Base-by-base conservation (phyloP, 139 green algal species). In the Picochlorum costavermella region DNA sequence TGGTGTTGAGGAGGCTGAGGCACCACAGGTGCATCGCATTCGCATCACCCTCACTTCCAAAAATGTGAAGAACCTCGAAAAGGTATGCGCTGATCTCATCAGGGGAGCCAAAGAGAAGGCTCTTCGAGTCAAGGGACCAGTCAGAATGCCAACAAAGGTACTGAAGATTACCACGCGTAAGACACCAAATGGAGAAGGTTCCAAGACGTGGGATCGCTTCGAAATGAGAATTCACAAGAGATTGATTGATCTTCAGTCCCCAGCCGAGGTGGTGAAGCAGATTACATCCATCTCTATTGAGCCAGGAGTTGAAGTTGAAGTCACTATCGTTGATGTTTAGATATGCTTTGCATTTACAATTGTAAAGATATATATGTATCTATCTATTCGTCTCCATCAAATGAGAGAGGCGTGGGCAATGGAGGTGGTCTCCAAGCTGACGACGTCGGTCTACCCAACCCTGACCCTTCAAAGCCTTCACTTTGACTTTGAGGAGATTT, bases 161-260 rank as follows among this genome's bases (percentile, higher is more conserved):
- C 84, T 99, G 67, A 81, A 78, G 61, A 91, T 98, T 79, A 98
- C 91, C 70, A 96, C 87, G 20, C 85, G 94, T 74, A 99, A 99
- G 87, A 93, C 90, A 2, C 94, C 94, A 31, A 97, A 83, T 74
- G 94, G 94, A 83, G 85, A 99, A 77, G 94, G 93, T 86, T 98
- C 94, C 79, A 98, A 98, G 89, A 99, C 94, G 57, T 99, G 76
- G 73, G 94, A 99, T 73, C 69, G 83, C 55, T 96, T 95, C 62
- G 88, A 98, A 86, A 90, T 98, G 87, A 79, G 92, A 49, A 93
- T 99, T 72, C 94, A 99, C 90, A 99, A 99, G 88, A 84, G 94
- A 60, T 73, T 99, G 45, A 98, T 99, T 70, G 94, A 99, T 86
- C 73, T 99, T 80, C 87, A 96, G 84, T 94, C 86, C 25, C 92